Evolutionary conservation across 2,329 filamentous ascomycete genomes (phyloP).

Genomic region (Fusarium guadeloupense): DNA sequence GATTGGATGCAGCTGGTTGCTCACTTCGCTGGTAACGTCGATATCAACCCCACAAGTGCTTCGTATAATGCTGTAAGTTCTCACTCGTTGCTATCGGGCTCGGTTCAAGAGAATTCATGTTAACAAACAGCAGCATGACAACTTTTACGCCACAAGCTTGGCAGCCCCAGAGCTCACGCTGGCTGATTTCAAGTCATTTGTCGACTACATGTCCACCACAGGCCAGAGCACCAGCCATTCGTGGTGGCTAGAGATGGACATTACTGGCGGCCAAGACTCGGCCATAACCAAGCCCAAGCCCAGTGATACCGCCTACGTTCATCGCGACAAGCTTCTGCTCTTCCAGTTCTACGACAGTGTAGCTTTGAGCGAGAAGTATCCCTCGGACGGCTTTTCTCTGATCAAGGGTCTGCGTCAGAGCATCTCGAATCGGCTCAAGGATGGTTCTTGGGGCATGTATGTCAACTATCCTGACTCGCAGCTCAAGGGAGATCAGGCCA

Average conservation of each 20-base stretch:
- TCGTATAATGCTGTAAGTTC: constrained; percentile 40
- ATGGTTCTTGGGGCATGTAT: constrained; percentile 52
- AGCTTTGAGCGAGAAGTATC: constrained; percentile 40
- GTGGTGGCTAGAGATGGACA: constrained; percentile 45
- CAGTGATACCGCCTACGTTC: constrained; percentile 49
- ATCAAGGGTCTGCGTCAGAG: constrained; percentile 48
- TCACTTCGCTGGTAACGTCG: constrained; percentile 33
- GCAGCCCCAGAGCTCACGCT: constrained; percentile 35
- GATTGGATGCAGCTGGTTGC: constrained; percentile 42
- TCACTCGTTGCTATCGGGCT: rapidly evolving
- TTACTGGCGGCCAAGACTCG: constrained; percentile 49
- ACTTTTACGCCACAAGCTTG: constrained; percentile 47
- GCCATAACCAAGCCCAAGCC: constrained; percentile 47
- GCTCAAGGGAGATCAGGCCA: constrained; percentile 47
- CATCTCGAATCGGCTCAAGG: constrained; percentile 42
- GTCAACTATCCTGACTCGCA: constrained; percentile 54
- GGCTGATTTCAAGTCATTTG: constrained; percentile 39
- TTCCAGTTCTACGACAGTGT: constrained; percentile 60
- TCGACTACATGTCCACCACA: constrained; percentile 35
- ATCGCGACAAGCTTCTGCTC: constrained; percentile 58
- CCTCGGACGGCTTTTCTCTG: constrained; percentile 47
- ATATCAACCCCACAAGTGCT: constrained; percentile 38
- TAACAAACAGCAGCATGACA: constrained; percentile 40
- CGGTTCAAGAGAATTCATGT: rapidly evolving
- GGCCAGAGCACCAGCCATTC: constrained; percentile 33